Conservation (phyloP, 2,329 filamentous ascomycete species). For the Trichoderma atrobrunneum region DNA sequence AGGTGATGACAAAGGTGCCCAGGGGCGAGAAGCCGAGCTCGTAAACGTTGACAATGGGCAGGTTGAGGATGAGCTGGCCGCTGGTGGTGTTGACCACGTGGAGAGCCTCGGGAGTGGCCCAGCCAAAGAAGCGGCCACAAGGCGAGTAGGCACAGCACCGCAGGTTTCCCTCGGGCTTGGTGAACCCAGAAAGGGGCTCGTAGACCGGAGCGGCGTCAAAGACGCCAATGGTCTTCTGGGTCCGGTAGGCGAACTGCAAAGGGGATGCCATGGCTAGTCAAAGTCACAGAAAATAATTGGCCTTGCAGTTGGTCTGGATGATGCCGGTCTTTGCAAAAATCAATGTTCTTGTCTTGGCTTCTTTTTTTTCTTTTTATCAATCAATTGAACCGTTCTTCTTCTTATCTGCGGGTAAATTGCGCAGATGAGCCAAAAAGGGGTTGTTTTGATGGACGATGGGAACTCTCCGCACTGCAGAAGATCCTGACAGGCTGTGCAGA, state of each 20-base stretch:
- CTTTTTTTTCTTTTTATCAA: background rate
- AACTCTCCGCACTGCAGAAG: slow-evolving; percentile 17
- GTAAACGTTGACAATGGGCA: slow-evolving; percentile 81
- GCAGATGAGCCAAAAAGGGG: slow-evolving; percentile 3
- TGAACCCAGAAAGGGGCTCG: slow-evolving; percentile 77
- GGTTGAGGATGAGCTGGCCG: slow-evolving; percentile 69
- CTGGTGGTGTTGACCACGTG: slow-evolving; percentile 77
- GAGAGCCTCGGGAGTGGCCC: slow-evolving; percentile 85
- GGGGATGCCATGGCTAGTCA: slow-evolving; percentile 90
- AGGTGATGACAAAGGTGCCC: slow-evolving; percentile 92
- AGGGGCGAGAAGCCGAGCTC: slow-evolving; percentile 92
- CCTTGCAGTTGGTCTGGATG: slow-evolving; percentile 17
- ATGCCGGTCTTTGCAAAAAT: slow-evolving; percentile 15
- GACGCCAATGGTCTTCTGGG: slow-evolving; percentile 92
- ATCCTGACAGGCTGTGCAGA: slow-evolving; percentile 11
- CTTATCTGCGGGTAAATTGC: background rate
- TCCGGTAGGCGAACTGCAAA: slow-evolving; percentile 95
- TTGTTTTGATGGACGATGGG: slow-evolving; percentile 9
- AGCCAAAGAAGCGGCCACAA: slow-evolving; percentile 94
- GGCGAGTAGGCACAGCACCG: slow-evolving; percentile 94
- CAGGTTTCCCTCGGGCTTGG: slow-evolving; percentile 86
- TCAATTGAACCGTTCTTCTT: slow-evolving; percentile 16
- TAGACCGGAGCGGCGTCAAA: slow-evolving; percentile 90
- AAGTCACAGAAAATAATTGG: slow-evolving; percentile 64
- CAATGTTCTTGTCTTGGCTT: slow-evolving; percentile 13